A percentile compares a stretch with the other conserved stretches of the same genome.
Evolutionary conservation across 371 early-diverging fungal species (phyloP).

Genomic region (Apophysomyces elegans): DNA sequence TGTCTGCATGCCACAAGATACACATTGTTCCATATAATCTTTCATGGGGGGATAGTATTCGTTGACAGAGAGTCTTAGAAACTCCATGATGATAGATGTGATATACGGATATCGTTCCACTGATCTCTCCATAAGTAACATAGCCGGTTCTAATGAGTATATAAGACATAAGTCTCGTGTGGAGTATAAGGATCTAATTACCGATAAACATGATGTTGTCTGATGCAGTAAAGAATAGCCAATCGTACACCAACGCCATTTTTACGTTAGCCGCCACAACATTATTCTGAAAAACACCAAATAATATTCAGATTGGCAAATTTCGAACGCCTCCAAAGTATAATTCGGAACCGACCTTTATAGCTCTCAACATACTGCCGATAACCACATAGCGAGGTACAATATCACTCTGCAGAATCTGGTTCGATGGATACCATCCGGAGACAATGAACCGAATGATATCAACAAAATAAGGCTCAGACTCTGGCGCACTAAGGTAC

Average conservation of each 20-base stretch:
- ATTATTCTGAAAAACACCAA: slow-evolving; percentile 31
- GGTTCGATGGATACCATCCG: slow-evolving; percentile 81
- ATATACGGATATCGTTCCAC: slow-evolving; percentile 69
- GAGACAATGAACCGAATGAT: slow-evolving; percentile 79
- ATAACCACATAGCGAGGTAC: slow-evolving; percentile 81
- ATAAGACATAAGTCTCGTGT: background rate
- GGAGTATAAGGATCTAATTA: background rate
- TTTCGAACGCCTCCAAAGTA: background rate
- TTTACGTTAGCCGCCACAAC: slow-evolving; percentile 70
- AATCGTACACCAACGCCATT: slow-evolving; percentile 77
- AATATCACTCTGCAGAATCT: slow-evolving; percentile 71
- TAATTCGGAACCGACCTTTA: slow-evolving; percentile 48
- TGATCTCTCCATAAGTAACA: slow-evolving; percentile 74
- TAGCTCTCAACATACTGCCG: slow-evolving; percentile 60
- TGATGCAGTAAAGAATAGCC: slow-evolving; percentile 71
- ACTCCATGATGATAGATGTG: slow-evolving; percentile 69
- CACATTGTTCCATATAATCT: slow-evolving; percentile 51
- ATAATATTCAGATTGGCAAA: background rate
- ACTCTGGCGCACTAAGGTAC: slow-evolving; percentile 61
- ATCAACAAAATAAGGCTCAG: slow-evolving; percentile 69
- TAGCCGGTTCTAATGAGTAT: slow-evolving; percentile 63
- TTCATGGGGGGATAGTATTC: slow-evolving; percentile 63
- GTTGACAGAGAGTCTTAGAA: slow-evolving; percentile 58
- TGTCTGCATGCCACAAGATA: slow-evolving; percentile 60
- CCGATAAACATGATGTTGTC: slow-evolving; percentile 84